Percentiles rank a stretch among this genome's conserved stretches.
These are phyloP conservation scores for Chalciporus piperatus DNA, from an alignment of 768 basidiomycete genomes.

Conservation along the genomic window DNA sequence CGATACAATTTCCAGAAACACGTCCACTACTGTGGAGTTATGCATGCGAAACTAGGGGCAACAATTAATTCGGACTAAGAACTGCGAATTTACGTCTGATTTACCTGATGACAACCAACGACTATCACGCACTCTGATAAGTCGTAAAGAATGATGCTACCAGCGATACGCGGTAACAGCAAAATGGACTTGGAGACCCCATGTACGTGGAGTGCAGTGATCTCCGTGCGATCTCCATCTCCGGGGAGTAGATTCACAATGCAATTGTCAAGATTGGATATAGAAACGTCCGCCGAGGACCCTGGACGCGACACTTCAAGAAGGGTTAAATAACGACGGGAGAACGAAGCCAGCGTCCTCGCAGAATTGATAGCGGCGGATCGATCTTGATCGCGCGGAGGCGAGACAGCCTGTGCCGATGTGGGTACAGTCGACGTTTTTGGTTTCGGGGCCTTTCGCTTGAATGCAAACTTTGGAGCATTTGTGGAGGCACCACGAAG, in stretches of 20 bases:
- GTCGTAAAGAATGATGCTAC: slow-evolving; percentile 73
- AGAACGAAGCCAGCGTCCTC: slow-evolving; percentile 42
- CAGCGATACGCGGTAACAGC: slow-evolving; percentile 59
- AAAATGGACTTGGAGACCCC: slow-evolving; percentile 60
- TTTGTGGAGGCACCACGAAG: slow-evolving; percentile 44
- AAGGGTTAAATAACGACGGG: slow-evolving; percentile 44
- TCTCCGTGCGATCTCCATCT: not conserved
- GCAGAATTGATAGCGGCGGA: slow-evolving; percentile 26
- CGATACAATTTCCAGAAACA: slow-evolving; percentile 65
- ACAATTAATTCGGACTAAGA: not conserved
- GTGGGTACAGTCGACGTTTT: slow-evolving; percentile 8
- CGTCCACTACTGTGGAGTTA: slow-evolving; percentile 56
- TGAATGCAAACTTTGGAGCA: slow-evolving; percentile 70
- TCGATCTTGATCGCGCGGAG: slow-evolving; percentile 1
- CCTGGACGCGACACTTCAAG: slow-evolving; percentile 35
- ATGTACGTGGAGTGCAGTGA: slow-evolving; percentile 37
- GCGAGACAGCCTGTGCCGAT: not conserved
- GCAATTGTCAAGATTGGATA: slow-evolving; percentile 66
- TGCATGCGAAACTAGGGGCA: slow-evolving; percentile 81
- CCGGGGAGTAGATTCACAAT: slow-evolving; percentile 62
- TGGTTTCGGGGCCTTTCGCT: slow-evolving; percentile 39
- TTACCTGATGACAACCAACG: slow-evolving; percentile 79
- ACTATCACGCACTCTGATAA: slow-evolving; percentile 61
- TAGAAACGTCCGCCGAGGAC: slow-evolving; percentile 46
- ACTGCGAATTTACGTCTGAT: not conserved